Base-by-base conservation (phyloP, 2,329 filamentous ascomycete species). In the Penicillium capsulatum region DNA sequence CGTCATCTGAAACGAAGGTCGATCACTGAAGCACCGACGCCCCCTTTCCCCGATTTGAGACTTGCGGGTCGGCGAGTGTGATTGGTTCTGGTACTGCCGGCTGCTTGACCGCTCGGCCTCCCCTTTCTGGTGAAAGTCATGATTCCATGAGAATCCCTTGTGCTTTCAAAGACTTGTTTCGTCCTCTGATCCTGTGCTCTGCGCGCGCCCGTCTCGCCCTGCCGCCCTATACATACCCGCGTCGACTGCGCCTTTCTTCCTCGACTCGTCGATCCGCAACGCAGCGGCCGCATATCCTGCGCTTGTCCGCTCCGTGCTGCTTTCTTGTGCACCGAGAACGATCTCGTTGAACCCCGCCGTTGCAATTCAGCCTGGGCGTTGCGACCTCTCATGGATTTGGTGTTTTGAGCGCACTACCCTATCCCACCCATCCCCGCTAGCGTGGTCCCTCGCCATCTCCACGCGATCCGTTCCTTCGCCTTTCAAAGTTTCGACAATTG, bases 21-120 rank as follows among this genome's bases (percentile, higher is more conserved):
- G 28, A 38, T 32, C 44, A 38, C 44, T 36, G 17, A 26, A 29
- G 28, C 24, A 27, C 17, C 15, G 26, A 19, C 31, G 14, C 42
- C 47, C 45, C 39, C 40, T 49, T 44, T 44, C 39, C 38, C 37
- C 41, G 26, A 42, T 44, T 29, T 42, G 16, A 22, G 9, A 5
- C 26, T 28, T 6, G 26, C 26, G 26, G 27, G 26, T 19, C 37
- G 35, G 42, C 38, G 24, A 20, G 26, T 15, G 19, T 53, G 50
- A 53, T 53, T 53, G 50, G 50, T 34, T 38, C 44, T 33, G 9
- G 31, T 53, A 44, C 42, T 51, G 46, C 48, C 50, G 15, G 17
- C 27, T 29, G 26, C 33, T 30, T 50, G 50, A 53, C 50, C 50
- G 50, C 50, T 51, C 50, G 39, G 39, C 38, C 40, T 56, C 50